Evolutionary conservation across 805 yeast genomes (phyloP).

Genomic region (Candida anglica): DNA sequence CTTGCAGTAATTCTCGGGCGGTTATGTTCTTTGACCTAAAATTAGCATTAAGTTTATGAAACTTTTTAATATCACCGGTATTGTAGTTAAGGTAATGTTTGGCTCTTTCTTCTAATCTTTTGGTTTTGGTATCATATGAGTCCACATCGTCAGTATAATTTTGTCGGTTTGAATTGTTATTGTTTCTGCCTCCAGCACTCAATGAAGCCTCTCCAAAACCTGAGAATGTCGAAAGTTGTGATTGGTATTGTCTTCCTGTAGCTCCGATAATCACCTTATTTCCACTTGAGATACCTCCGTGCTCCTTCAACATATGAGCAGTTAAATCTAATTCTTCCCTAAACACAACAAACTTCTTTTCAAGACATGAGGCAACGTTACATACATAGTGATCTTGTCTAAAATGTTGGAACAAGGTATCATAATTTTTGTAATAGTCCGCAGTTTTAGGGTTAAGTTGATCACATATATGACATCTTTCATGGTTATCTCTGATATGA

Average conservation of each 20-base stretch:
- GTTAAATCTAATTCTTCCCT: constrained; percentile 79
- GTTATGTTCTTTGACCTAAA: constrained; percentile 44
- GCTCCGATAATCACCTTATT: constrained; percentile 38
- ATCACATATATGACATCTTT: constrained; percentile 88
- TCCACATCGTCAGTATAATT: constrained; percentile 27
- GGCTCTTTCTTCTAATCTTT: constrained; percentile 80
- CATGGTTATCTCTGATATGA: constrained; percentile 83
- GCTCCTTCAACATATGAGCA: constrained; percentile 84
- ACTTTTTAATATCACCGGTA: constrained; percentile 41
- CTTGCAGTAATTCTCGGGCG: constrained; percentile 43
- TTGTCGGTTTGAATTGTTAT: constrained; percentile 8
- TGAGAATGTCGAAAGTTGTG: constrained; percentile 62
- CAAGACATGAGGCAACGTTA: constrained; percentile 71
- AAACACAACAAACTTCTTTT: constrained; percentile 88
- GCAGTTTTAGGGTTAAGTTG: constrained; percentile 56
- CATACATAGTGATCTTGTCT: constrained; percentile 71
- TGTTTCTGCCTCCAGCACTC: constrained; percentile 14
- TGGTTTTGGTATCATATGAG: constrained; percentile 45
- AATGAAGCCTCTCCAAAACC: constrained; percentile 12
- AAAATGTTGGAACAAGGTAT: constrained; percentile 73
- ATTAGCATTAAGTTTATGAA: constrained; percentile 44
- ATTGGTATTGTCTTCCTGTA: constrained; percentile 41
- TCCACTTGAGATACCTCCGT: constrained; percentile 53
- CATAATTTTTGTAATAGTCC: constrained; percentile 71
- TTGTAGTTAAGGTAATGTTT: constrained; percentile 68